Conservation (phyloP, 192 early-diverging fungal genomes). For the Paraglomus brasilianum region DNA sequence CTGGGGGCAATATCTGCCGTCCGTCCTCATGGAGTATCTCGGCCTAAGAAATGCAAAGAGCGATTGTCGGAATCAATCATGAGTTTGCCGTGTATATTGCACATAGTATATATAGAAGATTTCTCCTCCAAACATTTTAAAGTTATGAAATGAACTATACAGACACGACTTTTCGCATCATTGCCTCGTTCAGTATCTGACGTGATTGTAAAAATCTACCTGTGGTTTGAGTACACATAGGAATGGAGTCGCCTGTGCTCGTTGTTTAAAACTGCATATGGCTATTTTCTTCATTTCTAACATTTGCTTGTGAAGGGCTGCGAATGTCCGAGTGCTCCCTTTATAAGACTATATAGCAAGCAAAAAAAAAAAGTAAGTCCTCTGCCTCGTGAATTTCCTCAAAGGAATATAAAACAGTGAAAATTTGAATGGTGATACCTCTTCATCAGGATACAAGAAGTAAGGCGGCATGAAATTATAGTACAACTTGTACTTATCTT, state of each 20-base stretch:
- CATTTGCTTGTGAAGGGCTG: slow-evolving; percentile 62
- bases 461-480: slow-evolving; percentile 63
- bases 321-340: slow-evolving; percentile 72
- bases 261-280: slow-evolving; percentile 63
- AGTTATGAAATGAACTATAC: background rate
- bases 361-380: background rate
- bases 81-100: background rate
- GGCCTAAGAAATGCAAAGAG: slow-evolving; percentile 32
- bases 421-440: slow-evolving; percentile 36
- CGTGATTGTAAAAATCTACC: slow-evolving; percentile 37
- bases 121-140: background rate
- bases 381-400: background rate
- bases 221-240: slow-evolving; percentile 68
- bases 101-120: background rate
- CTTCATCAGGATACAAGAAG: slow-evolving; percentile 78
- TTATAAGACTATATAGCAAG: slow-evolving; percentile 45
- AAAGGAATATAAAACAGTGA: background rate
- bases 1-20: slow-evolving; percentile 54
- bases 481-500: slow-evolving; percentile 43
- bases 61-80: background rate
- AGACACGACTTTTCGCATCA: background rate
- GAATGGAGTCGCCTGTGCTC: slow-evolving; percentile 48
- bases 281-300: slow-evolving; percentile 58
- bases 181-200: background rate
- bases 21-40: slow-evolving; percentile 51